Evolutionary conservation across 1,284 basidiomycete species (phyloP), one percentile per base, ranked within the genome.

Genomic region (Microbotryum silenes-acaulis): DNA sequence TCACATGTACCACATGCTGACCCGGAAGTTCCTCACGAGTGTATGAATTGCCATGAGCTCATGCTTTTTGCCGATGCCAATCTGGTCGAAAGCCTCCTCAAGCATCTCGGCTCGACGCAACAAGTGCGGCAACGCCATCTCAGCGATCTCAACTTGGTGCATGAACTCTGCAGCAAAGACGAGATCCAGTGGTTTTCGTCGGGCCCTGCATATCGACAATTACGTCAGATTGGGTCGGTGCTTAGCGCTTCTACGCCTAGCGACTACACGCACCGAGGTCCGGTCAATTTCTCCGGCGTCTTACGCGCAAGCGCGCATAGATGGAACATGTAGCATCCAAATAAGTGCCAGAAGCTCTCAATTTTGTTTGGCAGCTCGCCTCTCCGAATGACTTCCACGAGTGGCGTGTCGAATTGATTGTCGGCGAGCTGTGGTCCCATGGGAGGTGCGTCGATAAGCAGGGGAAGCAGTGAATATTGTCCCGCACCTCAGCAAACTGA

Each of bases 401-500:
- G 37, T 42, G 37, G 37, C 16, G 37, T 42, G 16, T 42, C 37
- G 37, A 42, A 42, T 42, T 42, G 12, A 6, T 18, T 21, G 42
- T 20, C 8, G 59, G 42, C 8, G 27, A 21, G 9, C 23, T 33
- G 6, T 54, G 25, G 3, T 27, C 48, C 16, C 55, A 29, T 18
- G 33, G 42, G 16, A 52, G 25, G 6, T 31, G 33, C 20, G 51
- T 48, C 8, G 48, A 21, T 53, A 20, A 51, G 21, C 49, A 31
- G 45, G 27, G 18, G 42, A 60, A 21, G 9, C 55, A 33, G 9
- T 16, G 8, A 48, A 42, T 51, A 23, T 37, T 55, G 48, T 27
- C 29, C 55, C 42, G 49, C 59, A 44, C 29, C 54, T 53, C 6
- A 60, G 54, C 10, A 60, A 54, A 48, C 54, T 42, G 37, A 42